Percentiles rank a stretch among this genome's conserved stretches.
Evolutionary conservation across 2,329 filamentous ascomycete species (phyloP).

Genomic region (Parastagonospora nodorum): DNA sequence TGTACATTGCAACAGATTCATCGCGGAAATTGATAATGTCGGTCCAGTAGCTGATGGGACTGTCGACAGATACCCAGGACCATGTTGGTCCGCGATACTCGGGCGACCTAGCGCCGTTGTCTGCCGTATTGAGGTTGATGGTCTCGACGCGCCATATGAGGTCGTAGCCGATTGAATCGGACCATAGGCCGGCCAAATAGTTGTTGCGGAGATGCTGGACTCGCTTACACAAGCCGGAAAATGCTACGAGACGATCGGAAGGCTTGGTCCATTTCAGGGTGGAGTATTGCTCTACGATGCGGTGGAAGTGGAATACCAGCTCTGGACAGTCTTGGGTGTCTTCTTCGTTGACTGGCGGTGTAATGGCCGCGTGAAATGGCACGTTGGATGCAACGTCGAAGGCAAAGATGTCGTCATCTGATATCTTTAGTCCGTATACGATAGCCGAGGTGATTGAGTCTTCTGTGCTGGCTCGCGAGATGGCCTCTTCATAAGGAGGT

Average conservation of each 20-base stretch:
- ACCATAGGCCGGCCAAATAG: slow-evolving; percentile 21
- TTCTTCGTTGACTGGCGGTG: not conserved
- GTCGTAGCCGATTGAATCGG: slow-evolving; percentile 19
- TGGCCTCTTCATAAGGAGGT: not conserved
- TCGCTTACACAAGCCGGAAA: slow-evolving; percentile 19
- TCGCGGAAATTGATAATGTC: slow-evolving; percentile 15
- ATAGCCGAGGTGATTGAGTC: not conserved
- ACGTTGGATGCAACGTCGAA: slow-evolving; percentile 2
- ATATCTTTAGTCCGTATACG: not conserved
- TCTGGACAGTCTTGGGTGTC: slow-evolving; percentile 10
- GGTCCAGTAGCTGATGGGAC: slow-evolving; percentile 15
- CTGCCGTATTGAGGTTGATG: slow-evolving; percentile 3
- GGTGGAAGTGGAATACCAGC: slow-evolving; percentile 14
- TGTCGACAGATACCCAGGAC: slow-evolving; percentile 20
- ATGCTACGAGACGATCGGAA: slow-evolving; percentile 16
- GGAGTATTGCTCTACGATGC: slow-evolving; percentile 22
- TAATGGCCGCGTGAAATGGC: not conserved
- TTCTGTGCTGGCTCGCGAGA: not conserved
- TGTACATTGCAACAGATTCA: not conserved
- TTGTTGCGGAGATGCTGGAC: slow-evolving; percentile 18
- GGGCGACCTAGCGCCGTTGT: not conserved
- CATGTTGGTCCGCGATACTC: slow-evolving; percentile 17
- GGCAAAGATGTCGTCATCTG: not conserved
- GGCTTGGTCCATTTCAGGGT: slow-evolving; percentile 11
- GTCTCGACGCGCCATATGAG: slow-evolving; percentile 23